Evolutionary conservation across 148 eudicot species (phyloP).

Genomic region (Rhododendron ovatum): DNA sequence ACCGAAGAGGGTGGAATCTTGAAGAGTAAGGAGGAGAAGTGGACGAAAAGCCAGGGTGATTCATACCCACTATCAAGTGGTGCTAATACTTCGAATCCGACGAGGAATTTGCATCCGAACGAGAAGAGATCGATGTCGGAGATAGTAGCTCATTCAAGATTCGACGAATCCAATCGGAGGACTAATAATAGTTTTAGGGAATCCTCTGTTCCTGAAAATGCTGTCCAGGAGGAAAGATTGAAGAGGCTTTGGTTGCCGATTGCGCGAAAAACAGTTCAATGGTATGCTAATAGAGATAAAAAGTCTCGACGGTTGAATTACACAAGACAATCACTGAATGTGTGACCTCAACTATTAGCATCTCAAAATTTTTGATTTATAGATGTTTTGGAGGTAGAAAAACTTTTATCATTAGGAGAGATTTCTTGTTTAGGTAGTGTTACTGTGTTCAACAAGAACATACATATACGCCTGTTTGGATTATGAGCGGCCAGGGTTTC

Average conservation of each 20-base stretch:
- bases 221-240: background rate
- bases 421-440: background rate
- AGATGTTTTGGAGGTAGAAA: background rate
- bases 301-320: constrained; percentile 2
- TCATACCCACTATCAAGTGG: background rate
- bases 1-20: constrained; percentile 8
- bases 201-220: background rate
- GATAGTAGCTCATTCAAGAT: background rate
- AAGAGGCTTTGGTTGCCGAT: background rate
- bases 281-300: constrained; percentile 66
- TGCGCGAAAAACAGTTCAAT: constrained; percentile 18
- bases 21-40: constrained; percentile 48
- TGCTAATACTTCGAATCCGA: background rate
- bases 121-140: background rate
- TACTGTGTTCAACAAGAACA: too few species aligned
- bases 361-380: background rate
- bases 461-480: too few species aligned
- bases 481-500: too few species aligned
- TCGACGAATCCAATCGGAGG: background rate
- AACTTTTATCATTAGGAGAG: background rate
- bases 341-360: constrained; percentile 19
- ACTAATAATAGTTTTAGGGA: background rate
- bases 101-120: background rate
- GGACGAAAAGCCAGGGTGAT: constrained; percentile 14
- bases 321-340: constrained; percentile 26